A percentile compares a stretch with the other conserved stretches of the same genome.
Evolutionary conservation across 164 flowering plant species (phyloP).

Genomic region (Vitis amurensis): DNA sequence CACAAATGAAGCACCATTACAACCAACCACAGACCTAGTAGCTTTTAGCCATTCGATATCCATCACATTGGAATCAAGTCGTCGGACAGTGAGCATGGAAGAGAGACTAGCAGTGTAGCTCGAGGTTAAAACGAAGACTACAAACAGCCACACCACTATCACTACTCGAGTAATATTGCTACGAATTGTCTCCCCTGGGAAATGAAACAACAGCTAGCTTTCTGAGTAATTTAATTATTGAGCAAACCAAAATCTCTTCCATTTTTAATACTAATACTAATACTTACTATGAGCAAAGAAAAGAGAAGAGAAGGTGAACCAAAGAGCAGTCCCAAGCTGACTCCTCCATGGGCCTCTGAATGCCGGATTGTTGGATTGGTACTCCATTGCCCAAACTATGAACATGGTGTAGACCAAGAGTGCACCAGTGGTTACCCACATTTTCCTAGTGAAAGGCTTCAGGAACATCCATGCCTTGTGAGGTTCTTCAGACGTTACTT

Average conservation of each 20-base stretch:
- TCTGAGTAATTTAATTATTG: no score
- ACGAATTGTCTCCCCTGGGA: slow-evolving; percentile 39
- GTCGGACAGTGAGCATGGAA: slow-evolving; percentile 52
- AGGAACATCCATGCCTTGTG: slow-evolving; percentile 33
- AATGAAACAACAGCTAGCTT: background rate
- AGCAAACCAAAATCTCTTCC: no score
- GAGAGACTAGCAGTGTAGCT: slow-evolving; percentile 60
- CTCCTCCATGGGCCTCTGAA: slow-evolving; percentile 40
- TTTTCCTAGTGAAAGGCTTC: slow-evolving; percentile 49
- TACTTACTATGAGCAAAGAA: slow-evolving; percentile 68
- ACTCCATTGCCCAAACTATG: slow-evolving; percentile 53
- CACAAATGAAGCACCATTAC: slow-evolving; percentile 45
- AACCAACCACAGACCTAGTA: slow-evolving; percentile 50
- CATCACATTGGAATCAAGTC: slow-evolving; percentile 31
- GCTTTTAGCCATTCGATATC: slow-evolving; percentile 25
- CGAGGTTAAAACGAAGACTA: slow-evolving; percentile 37
- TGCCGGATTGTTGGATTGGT: slow-evolving; percentile 33
- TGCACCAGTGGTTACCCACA: slow-evolving; percentile 36
- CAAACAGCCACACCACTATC: slow-evolving; percentile 48
- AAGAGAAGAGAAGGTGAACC: slow-evolving; percentile 57
- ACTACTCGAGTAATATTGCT: slow-evolving; percentile 44
- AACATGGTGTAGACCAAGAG: slow-evolving; percentile 43
- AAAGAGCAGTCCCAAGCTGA: slow-evolving; percentile 48
- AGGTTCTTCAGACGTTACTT: slow-evolving; percentile 17
- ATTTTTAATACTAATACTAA: background rate